Conservation (phyloP, 192 early-diverging fungal species). For the Allomyces macrogynus region DNA sequence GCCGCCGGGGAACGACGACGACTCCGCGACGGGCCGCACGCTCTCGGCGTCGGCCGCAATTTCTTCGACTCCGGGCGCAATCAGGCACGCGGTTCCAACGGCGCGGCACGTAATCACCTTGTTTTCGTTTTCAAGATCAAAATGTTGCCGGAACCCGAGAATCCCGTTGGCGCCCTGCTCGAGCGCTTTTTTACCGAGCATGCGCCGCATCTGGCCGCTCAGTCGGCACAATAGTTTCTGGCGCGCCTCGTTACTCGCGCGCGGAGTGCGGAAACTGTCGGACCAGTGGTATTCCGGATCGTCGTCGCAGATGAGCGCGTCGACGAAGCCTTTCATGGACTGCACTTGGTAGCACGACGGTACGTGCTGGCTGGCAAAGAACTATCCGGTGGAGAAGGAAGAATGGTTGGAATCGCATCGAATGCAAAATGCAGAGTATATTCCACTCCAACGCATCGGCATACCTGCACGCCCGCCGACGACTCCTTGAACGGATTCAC, state of each 20-base stretch:
- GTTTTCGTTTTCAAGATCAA: slow-evolving; percentile 54
- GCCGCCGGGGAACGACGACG: no score
- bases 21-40: no score
- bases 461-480: slow-evolving; percentile 26
- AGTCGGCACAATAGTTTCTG: slow-evolving; percentile 46
- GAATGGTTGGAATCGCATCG: no score
- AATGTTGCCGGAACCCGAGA: slow-evolving; percentile 48
- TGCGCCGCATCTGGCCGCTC: slow-evolving; percentile 39
- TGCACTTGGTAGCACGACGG: slow-evolving; percentile 29
- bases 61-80: slow-evolving; percentile 9
- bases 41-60: no score
- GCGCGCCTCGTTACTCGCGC: slow-evolving; percentile 56
- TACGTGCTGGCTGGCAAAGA: slow-evolving; percentile 37
- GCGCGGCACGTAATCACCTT: slow-evolving; percentile 49
- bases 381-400: slow-evolving; percentile 11
- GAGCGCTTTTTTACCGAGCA: slow-evolving; percentile 52
- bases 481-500: slow-evolving; percentile 62
- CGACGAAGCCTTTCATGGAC: slow-evolving; percentile 51
- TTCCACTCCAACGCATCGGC: no score
- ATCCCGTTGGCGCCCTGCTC: slow-evolving; percentile 57
- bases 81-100: slow-evolving; percentile 49
- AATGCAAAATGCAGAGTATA: no score
- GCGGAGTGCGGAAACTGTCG: slow-evolving; percentile 57
- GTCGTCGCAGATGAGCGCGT: slow-evolving; percentile 38
- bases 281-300: slow-evolving; percentile 72